Evolutionary conservation across 2,329 filamentous ascomycete species (phyloP), one percentile per base, ranked within the genome.

Genomic region (Orbilia blumenaviensis): DNA sequence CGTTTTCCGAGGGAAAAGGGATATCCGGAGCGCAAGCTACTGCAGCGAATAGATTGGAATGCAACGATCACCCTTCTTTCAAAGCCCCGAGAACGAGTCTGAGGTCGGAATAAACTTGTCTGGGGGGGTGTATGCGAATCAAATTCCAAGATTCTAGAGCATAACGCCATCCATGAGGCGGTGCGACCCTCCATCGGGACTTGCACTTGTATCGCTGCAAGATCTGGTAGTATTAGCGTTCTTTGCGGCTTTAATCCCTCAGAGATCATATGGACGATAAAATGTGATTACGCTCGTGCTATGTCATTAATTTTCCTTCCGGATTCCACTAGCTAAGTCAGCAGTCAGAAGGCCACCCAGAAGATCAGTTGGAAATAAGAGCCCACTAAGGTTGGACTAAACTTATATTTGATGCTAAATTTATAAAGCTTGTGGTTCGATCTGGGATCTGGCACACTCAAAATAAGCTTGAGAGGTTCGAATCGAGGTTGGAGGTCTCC

Each of bases 281-380:
- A 76, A 76, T 66, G 72, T 76, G 72, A 76, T 76, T 66, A 69
- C 72, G 72, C 72, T 60, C 27, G 18, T 56, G 27, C 64, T 66
- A 76, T 69, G 64, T 64, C 72, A 69, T 61, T 56, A 36, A 54
- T 48, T 64, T 69, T 67, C 38, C 67, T 64, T 64, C 60, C 50
- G 67, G 60, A 64, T 72, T 60, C 50, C 56, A 44, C 56, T 29
- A 29, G 36, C 56, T 44, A 61, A 44, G 41, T 72, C 48, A 52
- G 60, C 67, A 64, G 67, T 72, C 67, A 72, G 64, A 58, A 25
- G 67, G 21, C 52, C 67, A 72, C 7, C 14, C 14, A 27, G 67
- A 72, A 72, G 67, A 72, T 72, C 66, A 71, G 44, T 62, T 52
- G 52, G 41, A 54, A 23, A 46, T n/a, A 54, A 21, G 9, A 38